A percentile compares a stretch with the other conserved stretches of the same genome.
These are phyloP conservation scores for Kwoniella sp. DNA, from an alignment of 768 basidiomycete species.

Conservation along the genomic window DNA sequence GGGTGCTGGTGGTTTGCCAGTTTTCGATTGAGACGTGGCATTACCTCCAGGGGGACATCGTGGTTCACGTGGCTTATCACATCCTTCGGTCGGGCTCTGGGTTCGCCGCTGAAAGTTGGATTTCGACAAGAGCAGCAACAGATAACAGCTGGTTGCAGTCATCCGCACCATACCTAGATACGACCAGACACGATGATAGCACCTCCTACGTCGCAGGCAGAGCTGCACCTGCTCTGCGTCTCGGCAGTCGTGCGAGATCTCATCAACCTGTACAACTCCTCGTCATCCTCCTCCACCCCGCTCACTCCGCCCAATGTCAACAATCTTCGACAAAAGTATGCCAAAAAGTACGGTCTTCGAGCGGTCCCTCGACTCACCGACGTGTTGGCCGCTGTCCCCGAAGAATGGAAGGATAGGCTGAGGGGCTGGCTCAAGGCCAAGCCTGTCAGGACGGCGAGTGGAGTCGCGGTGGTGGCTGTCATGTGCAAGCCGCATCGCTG, in stretches of 20 bases:
- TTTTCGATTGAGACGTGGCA: constrained; percentile 6
- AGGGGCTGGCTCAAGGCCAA: constrained; percentile 85
- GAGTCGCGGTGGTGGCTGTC: constrained; percentile 98
- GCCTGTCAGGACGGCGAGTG: constrained; percentile 93
- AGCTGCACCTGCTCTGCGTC: constrained; percentile 80
- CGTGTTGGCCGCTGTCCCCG: constrained; percentile 96
- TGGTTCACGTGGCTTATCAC: neutral
- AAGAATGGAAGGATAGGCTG: constrained; percentile 89
- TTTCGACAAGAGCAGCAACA: neutral
- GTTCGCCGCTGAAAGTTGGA: neutral
- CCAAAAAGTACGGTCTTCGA: constrained; percentile 81
- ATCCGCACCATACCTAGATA: neutral
- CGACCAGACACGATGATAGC: constrained; percentile 34
- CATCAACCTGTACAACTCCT: constrained; percentile 55
- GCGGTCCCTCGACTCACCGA: constrained; percentile 91
- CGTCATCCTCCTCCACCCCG: constrained; percentile 25
- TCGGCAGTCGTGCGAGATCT: constrained; percentile 92
- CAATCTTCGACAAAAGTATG: constrained; percentile 75
- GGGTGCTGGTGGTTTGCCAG: too few species aligned
- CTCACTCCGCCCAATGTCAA: constrained; percentile 77
- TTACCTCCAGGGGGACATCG: neutral
- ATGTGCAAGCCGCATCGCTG: constrained; percentile 99
- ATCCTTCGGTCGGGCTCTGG: neutral
- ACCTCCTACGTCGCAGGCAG: constrained; percentile 66
- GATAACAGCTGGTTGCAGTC: neutral